Base-by-base conservation (phyloP, 108 stramenopile species). In the Cyclotella baltica region DNA sequence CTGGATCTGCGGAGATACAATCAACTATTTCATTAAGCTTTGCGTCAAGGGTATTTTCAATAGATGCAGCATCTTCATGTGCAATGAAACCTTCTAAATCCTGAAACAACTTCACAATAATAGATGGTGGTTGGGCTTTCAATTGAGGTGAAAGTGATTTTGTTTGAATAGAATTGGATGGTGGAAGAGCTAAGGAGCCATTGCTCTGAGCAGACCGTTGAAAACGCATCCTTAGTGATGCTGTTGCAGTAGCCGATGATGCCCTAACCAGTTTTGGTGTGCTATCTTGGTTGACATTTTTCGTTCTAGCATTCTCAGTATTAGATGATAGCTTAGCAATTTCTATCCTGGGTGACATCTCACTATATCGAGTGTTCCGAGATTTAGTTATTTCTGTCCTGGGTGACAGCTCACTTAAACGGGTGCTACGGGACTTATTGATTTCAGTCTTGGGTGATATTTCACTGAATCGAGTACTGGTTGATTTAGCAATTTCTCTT, bases 61-160 rank as follows among this genome's bases (percentile, higher is more conserved):
- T n/a, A 27, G 61, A 34, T 18, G 25, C 0, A 2, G 55, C 11
- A 11, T 56, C 55, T 22, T n/a, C 5, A 25, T 56, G 2, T 5
- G 20, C 11, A 33, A 30, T 61, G 31, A 46, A 46, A 30, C 22
- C 51, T 6, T 64, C 27, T 19, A 61, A 82, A 84, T 80, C 76
- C 72, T 34, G 85, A 77, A 27, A 86, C 40, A n/a, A 35, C 40
- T 52, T 81, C 76, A 15, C 87, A 72, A 15, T 72, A 63, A 8
- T 86, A 65, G 30, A 61, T 70, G 8, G 16, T n/a, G 18, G 31
- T 34, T 30, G 59, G 33, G 22, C 43, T 66, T 66, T 31, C 11
- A 30, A 58, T 33, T 3, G 25, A 20, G 6, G 33, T 20, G 62
- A 18, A 0, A 4, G 73, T 9, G 10, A 25, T 29, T 53, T 22